Evolutionary conservation across 1,139 yeast species (phyloP), one percentile per base, ranked within the genome.

Genomic region (Blastobotrys arbuscula): DNA sequence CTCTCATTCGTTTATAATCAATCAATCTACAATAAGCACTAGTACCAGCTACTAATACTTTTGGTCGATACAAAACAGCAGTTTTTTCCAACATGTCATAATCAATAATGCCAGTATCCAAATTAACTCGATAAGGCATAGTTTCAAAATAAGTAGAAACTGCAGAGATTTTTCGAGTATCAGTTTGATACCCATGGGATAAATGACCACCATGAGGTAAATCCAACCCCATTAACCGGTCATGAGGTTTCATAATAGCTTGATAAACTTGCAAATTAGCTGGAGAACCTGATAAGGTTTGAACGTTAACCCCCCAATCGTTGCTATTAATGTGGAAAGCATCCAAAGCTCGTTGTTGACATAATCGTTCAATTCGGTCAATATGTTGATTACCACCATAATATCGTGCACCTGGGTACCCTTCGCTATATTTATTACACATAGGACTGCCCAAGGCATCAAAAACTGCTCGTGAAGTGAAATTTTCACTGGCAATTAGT

Each of bases 351-450:
- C 97, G 81, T 66, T 83, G 77, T 72, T 88, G 96, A 72, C 97
- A 90, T 60, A 90, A 74, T 13, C 79, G 69, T 74, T 90, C 97
- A 56, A 94, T 90, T 72, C 82, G 79, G 70, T 90, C 97, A 61
- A 90, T 90, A 69, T 82, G 82, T 72, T 90, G 90, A 68, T 90
- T 90, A 67, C 97, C 97, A 67, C 97, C 97, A 64, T 90, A 90
- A 73, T 90, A 90, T 68, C 97, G 82, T 62, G 89, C 96, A 55
- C 96, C 96, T 45, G 97, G 97, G 71, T 90, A 90, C 53, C 97
- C 97, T 73, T 90, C 97, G n/a, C 96, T 88, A 72, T 90, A 90
- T 76, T 90, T 90, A 78, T 90, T 90, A 71, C 88, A 94, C 96
- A 90, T 88, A 70, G 88, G 96, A 18, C 96, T 84, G 51, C 97